phyloP scores from a whole-genome alignment of 1,284 basidiomycete species.

The Pseudozyma flocculosa region DNA sequence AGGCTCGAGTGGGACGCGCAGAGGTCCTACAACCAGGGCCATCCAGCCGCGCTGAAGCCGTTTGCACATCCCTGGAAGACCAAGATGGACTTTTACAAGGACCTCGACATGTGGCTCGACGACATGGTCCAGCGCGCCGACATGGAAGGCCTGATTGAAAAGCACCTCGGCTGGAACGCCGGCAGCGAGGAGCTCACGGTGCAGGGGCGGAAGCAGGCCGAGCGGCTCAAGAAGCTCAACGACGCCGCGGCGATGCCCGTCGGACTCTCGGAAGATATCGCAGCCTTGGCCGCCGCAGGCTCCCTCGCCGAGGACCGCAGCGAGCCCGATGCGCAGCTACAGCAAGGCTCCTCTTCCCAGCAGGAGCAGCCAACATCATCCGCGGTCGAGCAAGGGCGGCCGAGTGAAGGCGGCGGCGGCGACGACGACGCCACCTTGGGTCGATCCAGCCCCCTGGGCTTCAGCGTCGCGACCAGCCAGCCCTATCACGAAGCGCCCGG shows the following conservation, averaged over 20 bases:
- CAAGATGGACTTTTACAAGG: constrained; percentile 25
- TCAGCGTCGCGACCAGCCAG: neutral
- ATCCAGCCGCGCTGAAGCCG: constrained; percentile 21
- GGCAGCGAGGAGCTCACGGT: constrained; percentile 35
- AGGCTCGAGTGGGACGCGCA: neutral
- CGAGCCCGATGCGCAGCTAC: neutral
- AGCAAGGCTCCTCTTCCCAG: too few species aligned
- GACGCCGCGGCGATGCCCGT: constrained; percentile 7
- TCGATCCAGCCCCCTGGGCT: neutral
- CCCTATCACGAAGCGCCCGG: constrained; percentile 29
- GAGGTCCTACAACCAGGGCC: constrained; percentile 17
- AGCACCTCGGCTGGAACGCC: constrained; percentile 35
- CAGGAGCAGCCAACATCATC: neutral
- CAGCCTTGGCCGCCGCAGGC: neutral
- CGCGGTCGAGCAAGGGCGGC: neutral
- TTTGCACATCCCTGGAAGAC: constrained; percentile 36
- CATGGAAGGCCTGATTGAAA: constrained; percentile 18
- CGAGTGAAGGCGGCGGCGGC: neutral
- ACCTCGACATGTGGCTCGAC: constrained; percentile 28
- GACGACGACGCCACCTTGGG: constrained; percentile 8
- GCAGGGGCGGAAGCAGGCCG: constrained; percentile 35
- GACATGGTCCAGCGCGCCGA: constrained; percentile 16
- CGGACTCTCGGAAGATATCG: neutral
- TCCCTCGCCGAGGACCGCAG: neutral
- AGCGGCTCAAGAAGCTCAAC: constrained; percentile 33